Conservation (phyloP, 2,329 filamentous ascomycete genomes). For the Aspergillus latus region DNA sequence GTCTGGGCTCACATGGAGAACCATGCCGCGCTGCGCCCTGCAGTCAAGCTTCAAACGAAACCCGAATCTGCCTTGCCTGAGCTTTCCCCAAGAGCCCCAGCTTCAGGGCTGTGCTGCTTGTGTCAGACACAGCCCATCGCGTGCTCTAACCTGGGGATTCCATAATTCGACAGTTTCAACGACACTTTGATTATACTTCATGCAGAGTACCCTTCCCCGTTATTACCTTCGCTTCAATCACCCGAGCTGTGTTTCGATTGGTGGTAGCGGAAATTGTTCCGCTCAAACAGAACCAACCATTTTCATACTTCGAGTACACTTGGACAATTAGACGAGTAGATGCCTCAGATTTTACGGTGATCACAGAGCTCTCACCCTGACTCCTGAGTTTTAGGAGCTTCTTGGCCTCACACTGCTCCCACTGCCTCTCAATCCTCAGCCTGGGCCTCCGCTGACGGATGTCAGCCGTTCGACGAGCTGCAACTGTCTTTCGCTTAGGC, state of each 20-base stretch:
- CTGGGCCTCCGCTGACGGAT: too few relatives aligned
- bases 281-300: neutral
- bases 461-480: neutral
- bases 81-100: neutral
- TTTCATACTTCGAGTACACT: neutral
- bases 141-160: neutral
- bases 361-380: too few relatives aligned
- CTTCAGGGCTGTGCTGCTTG: conserved; percentile 5
- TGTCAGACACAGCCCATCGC: neutral
- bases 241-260: neutral
- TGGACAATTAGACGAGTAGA: neutral
- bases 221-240: neutral
- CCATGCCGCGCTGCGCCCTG: conserved; percentile 11
- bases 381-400: too few relatives aligned
- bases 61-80: conserved; percentile 13
- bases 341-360: neutral
- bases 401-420: too few relatives aligned
- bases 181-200: neutral
- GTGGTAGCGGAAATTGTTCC: neutral
- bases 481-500: neutral
- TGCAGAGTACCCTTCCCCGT: neutral
- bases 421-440: too few relatives aligned
- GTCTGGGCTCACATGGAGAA: conserved; percentile 4
- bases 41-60: conserved; percentile 10
- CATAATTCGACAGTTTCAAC: neutral